Base-by-base conservation (phyloP, 2,329 filamentous ascomycete species). In the Exophiala dermatitidis region DNA sequence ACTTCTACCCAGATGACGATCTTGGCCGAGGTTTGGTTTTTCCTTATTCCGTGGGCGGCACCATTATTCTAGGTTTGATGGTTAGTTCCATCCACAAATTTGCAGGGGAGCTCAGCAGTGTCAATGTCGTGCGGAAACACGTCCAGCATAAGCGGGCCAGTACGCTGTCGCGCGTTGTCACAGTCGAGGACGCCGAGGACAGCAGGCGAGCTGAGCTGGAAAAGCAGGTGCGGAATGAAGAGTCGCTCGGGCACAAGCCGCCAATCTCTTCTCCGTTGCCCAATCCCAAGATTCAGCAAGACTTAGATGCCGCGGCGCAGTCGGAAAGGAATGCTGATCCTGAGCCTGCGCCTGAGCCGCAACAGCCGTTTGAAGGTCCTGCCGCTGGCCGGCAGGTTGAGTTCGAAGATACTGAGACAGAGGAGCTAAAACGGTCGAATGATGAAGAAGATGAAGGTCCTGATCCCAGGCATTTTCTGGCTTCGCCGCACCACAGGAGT, bases 41-140 rank as follows among this genome's bases (percentile, higher is more conserved):
- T 48, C 90, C 90, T 0, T 96, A 87, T 62, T 84, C 90, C 0
- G 80, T 95, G 0, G 76, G 90, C 4, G 90, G 90, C 2, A 85
- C 93, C 52, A 86, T 94, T 56, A 90, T 86, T 61, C 77, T 95
- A 1, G 89, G 87, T 80, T 75, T 95, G 28, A 85, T 94, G 51
- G 84, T 95, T 28, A 83, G 83, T 19, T 89, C 85, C 37, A 88
- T 95, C 57, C 81, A 87, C 33, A 86, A 76, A 41, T 84, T 85
- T 55, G 78, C 78, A 1, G 63, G 70, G 6, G 78, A 84, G 54
- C 70, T 86, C 31, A 78, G 80, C 28, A 73, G 79, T 46, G 77
- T 82, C 56, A 84, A 86, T 37, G 74, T 86, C 28, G 69, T 86
- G 46, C 75, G 76, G 52, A 77, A 76, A 38, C 82, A 85, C 63